Evolutionary conservation across 164 flowering plant genomes (phyloP).

Genomic region (Berberis thunbergii): DNA sequence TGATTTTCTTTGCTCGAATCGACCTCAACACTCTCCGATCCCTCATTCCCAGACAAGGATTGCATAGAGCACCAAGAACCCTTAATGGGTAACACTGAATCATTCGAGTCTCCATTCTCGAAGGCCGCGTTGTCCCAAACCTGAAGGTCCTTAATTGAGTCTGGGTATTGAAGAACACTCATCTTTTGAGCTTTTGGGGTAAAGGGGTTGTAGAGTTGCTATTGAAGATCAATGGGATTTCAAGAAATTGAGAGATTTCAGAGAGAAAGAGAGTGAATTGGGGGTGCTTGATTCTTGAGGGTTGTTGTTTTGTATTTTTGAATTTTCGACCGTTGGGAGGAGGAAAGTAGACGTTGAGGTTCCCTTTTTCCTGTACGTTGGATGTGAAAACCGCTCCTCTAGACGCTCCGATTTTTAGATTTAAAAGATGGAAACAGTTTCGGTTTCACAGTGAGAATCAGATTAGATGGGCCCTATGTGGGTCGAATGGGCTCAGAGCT

Average conservation of each 20-base stretch:
- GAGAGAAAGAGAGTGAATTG: background rate
- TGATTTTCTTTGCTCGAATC: conserved; percentile 55
- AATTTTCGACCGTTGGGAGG: conserved; percentile 58
- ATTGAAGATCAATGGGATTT: background rate
- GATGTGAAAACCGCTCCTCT: conserved; percentile 32
- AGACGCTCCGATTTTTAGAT: conserved; percentile 51
- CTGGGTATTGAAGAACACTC: conserved; percentile 42
- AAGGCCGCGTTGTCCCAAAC: conserved; percentile 72
- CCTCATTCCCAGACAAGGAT: conserved; percentile 13
- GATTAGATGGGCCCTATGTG: too few species aligned
- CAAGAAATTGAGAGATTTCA: background rate
- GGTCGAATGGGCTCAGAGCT: too few species aligned
- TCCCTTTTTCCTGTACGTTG: conserved; percentile 29
- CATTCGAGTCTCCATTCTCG: conserved; percentile 26
- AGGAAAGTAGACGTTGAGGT: conserved; percentile 32
- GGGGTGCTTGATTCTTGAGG: background rate
- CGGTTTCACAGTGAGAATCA: too few species aligned
- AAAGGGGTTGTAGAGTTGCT: background rate
- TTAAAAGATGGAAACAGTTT: too few species aligned
- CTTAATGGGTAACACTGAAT: conserved; percentile 1
- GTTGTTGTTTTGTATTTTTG: conserved; percentile 5
- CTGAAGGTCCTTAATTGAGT: conserved; percentile 41
- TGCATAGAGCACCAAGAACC: conserved; percentile 12
- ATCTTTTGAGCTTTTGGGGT: conserved; percentile 10
- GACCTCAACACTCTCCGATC: conserved; percentile 21